A percentile compares a stretch with the other conserved stretches of the same genome.
These are phyloP conservation scores for Saccharata proteae DNA, from an alignment of 2,329 filamentous ascomycete genomes.

Conservation along the genomic window DNA sequence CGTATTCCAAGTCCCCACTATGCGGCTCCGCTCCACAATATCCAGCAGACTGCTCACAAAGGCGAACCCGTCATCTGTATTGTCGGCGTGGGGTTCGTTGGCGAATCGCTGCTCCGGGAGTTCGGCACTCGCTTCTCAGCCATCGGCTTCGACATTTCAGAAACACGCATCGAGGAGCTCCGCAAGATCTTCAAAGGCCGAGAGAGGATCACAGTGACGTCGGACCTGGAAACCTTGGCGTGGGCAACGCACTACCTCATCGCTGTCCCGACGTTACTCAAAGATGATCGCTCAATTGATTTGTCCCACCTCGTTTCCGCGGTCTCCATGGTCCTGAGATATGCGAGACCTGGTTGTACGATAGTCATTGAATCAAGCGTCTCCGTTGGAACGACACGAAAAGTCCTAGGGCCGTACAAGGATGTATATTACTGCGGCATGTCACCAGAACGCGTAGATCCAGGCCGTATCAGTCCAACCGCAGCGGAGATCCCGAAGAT, in stretches of 20 bases:
- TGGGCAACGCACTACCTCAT: constrained; percentile 42
- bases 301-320: constrained; percentile 36
- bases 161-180: constrained; percentile 1
- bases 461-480: constrained; percentile 29
- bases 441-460: constrained; percentile 32
- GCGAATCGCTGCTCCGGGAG: constrained; percentile 34
- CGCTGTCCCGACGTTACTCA: constrained; percentile 41
- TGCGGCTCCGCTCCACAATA: too few species aligned
- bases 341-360: constrained; percentile 33
- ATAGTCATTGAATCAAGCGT: constrained; percentile 44
- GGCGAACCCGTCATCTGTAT: constrained; percentile 26
- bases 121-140: constrained; percentile 32
- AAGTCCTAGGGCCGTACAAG: constrained; percentile 24
- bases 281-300: constrained; percentile 36
- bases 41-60: too few species aligned
- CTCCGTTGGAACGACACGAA: constrained; percentile 42
- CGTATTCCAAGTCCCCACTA: too few species aligned
- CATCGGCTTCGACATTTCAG: constrained; percentile 24
- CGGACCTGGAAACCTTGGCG: constrained; percentile 29
- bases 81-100: constrained; percentile 43
- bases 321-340: constrained; percentile 27
- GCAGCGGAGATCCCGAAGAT: constrained; percentile 39
- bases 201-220: constrained; percentile 6
- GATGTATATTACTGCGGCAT: constrained; percentile 4
- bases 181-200: constrained; percentile 11